These are phyloP conservation scores for Stephanodiscus triporus DNA, from an alignment of 108 stramenopile genomes.

Conservation along the genomic window DNA sequence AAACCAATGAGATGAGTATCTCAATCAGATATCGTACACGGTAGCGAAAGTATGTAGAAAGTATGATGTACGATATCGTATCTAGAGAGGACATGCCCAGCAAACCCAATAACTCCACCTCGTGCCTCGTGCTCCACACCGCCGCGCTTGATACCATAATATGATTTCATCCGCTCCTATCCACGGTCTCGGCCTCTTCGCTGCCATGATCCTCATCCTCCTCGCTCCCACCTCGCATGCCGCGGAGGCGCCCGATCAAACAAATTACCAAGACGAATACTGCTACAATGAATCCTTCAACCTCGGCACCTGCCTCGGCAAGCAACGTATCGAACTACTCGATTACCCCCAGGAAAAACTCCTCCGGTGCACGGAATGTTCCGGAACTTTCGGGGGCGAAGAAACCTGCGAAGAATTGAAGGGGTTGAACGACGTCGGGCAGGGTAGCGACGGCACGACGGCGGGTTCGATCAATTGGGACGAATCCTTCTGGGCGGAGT, in stretches of 20 bases:
- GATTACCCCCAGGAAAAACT: slow-evolving; percentile 20
- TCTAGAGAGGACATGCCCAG: too few species aligned
- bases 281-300: slow-evolving; percentile 31
- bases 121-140: too few species aligned
- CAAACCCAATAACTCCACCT: too few species aligned
- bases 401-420: slow-evolving; percentile 24
- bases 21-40: too few species aligned
- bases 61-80: too few species aligned
- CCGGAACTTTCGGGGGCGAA: slow-evolving; percentile 11
- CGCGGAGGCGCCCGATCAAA: neutral
- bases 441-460: neutral
- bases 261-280: slow-evolving; percentile 13
- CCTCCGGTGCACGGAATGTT: slow-evolving; percentile 21
- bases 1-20: too few species aligned
- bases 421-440: slow-evolving; percentile 3
- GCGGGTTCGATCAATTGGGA: neutral
- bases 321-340: slow-evolving; percentile 19
- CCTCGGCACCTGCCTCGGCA: slow-evolving; percentile 26
- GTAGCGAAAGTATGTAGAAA: too few species aligned
- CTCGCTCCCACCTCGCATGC: neutral
- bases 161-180: neutral
- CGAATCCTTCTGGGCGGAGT: slow-evolving; percentile 6
- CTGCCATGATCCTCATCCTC: neutral
- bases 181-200: neutral
- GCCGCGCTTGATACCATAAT: too few species aligned